Percentiles rank a stretch among this genome's conserved stretches.
Evolutionary conservation across 139 green algal genomes (phyloP).

Genomic region (Tetraselmis striata): DNA sequence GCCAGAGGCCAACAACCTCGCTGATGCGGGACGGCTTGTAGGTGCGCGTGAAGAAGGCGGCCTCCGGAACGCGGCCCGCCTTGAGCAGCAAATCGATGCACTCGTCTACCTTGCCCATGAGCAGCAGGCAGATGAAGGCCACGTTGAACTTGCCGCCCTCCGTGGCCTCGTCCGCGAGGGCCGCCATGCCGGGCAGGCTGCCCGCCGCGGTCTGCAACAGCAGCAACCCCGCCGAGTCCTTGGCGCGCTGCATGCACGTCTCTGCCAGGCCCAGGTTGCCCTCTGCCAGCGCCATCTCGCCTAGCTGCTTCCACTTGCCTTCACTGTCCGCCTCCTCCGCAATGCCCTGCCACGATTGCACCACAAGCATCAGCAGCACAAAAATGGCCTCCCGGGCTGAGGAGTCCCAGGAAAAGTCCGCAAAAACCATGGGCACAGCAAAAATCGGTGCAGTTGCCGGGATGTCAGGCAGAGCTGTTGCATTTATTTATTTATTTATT

Average conservation of each 20-base stretch:
- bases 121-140: constrained; percentile 79
- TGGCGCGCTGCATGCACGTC: constrained; percentile 61
- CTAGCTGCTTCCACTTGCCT: constrained; percentile 91
- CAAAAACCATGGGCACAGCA: too few relatives aligned
- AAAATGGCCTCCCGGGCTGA: too few relatives aligned
- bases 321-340: constrained; percentile 63
- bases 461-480: too few relatives aligned
- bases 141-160: constrained; percentile 76
- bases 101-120: constrained; percentile 68
- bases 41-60: constrained; percentile 90
- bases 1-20: constrained; percentile 74
- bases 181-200: constrained; percentile 32
- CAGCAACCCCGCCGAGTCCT: constrained; percentile 82
- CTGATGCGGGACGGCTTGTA: constrained; percentile 75
- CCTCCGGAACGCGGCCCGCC: constrained; percentile 79
- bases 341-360: constrained; percentile 35
- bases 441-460: too few relatives aligned
- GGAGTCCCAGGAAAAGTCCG: too few relatives aligned
- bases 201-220: constrained; percentile 65
- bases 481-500: too few relatives aligned
- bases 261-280: constrained; percentile 62
- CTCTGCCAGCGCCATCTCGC: constrained; percentile 28
- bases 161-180: constrained; percentile 27
- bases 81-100: constrained; percentile 76
- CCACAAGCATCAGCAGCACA: too few relatives aligned